Evolutionary conservation across 352 stramenopile genomes (phyloP).

Genomic region (Blastocystis sp.): DNA sequence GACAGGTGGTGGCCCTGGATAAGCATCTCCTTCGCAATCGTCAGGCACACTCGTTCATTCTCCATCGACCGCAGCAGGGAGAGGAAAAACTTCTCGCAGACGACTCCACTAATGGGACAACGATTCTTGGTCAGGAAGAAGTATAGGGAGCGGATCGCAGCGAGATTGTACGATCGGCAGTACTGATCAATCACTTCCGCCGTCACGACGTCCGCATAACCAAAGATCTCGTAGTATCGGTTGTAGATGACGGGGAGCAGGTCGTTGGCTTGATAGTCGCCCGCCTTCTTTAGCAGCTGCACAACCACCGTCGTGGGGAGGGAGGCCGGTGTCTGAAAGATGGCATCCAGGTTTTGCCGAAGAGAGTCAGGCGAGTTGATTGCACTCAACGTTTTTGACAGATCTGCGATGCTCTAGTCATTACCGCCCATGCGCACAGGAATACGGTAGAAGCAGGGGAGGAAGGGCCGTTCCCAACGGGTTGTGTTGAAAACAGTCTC

Average conservation of each 20-base stretch:
- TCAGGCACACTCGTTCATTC: constrained; percentile 41
- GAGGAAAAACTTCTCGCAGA: constrained; percentile 29
- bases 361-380: neutral
- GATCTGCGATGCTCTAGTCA: constrained; percentile 18
- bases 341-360: neutral
- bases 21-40: constrained; percentile 67
- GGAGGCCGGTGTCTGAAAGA: neutral
- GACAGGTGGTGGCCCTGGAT: constrained; percentile 9
- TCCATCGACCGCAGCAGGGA: constrained; percentile 1
- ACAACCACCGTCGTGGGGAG: neutral
- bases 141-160: constrained; percentile 2
- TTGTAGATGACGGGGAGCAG: neutral
- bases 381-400: constrained; percentile 6
- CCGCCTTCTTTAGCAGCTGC: constrained; percentile 25
- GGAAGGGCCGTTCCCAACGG: no score
- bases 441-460: neutral
- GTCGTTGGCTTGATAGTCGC: neutral
- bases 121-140: neutral
- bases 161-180: neutral
- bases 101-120: neutral
- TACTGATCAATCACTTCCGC: constrained; percentile 27
- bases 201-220: constrained; percentile 2
- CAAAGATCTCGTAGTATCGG: neutral
- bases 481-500: no score
- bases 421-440: neutral